Percentiles rank a stretch among this genome's conserved stretches.
phyloP scores from a whole-genome alignment of 2,329 filamentous ascomycete genomes.

The Pleomassaria siparia region DNA sequence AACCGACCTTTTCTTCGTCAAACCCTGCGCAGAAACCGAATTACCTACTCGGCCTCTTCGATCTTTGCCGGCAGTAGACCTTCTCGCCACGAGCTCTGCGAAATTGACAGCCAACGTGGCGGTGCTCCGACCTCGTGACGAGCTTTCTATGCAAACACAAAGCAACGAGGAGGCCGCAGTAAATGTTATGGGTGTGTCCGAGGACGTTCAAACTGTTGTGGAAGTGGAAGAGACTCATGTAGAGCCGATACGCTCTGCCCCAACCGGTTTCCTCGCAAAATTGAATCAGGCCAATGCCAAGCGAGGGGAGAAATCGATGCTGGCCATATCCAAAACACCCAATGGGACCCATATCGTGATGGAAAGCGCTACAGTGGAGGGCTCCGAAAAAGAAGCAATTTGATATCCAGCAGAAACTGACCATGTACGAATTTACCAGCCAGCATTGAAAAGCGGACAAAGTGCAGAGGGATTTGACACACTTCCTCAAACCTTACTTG shows the following conservation, averaged over 20 bases:
- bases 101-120: conserved; percentile 70
- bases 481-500: too few species aligned
- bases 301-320: conserved; percentile 39
- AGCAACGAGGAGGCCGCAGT: conserved; percentile 2
- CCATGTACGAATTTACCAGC: too few species aligned
- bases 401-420: background rate
- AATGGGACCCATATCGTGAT: conserved; percentile 18
- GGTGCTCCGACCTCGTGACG: conserved; percentile 49
- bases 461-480: too few species aligned
- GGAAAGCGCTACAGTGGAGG: background rate
- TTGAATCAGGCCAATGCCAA: conserved; percentile 46
- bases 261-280: conserved; percentile 44
- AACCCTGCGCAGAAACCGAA: conserved; percentile 23
- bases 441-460: too few species aligned
- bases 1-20: conserved; percentile 74
- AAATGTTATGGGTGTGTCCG: conserved; percentile 5
- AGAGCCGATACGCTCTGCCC: conserved; percentile 13
- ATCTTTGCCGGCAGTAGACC: conserved; percentile 62
- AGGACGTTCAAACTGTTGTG: conserved; percentile 2
- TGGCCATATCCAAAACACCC: conserved; percentile 18
- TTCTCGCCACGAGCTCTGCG: conserved; percentile 70
- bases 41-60: conserved; percentile 47
- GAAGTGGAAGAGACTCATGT: conserved; percentile 4
- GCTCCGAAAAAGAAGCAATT: background rate
- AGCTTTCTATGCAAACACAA: conserved; percentile 18